Conservation (phyloP, 768 basidiomycete genomes). For the Kwoniella dejecticola region DNA sequence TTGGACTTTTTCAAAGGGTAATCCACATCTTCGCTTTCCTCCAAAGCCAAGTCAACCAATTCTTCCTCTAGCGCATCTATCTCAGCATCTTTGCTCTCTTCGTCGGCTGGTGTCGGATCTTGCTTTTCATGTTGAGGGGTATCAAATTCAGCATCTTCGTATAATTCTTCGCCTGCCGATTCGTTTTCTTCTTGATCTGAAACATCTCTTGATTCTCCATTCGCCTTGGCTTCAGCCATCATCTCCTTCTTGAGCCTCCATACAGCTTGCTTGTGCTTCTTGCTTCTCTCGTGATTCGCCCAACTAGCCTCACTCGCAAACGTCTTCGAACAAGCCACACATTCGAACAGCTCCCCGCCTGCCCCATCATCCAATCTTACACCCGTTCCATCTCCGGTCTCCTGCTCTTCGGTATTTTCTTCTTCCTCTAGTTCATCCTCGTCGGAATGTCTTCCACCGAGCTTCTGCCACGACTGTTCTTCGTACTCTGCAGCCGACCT, state of each 20-base stretch:
- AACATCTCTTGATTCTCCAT: slow-evolving; percentile 12
- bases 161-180: slow-evolving; percentile 28
- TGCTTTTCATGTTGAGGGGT: slow-evolving; percentile 18
- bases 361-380: slow-evolving; percentile 28
- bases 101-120: neutral
- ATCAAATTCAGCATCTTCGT: slow-evolving; percentile 23
- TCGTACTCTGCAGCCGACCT: slow-evolving; percentile 61
- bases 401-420: slow-evolving; percentile 43
- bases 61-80: slow-evolving; percentile 13
- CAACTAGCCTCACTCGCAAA: slow-evolving; percentile 92
- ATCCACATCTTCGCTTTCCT: slow-evolving; percentile 22
- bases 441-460: slow-evolving; percentile 41
- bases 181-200: slow-evolving; percentile 27
- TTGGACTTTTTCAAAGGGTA: slow-evolving; percentile 17
- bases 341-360: slow-evolving; percentile 61
- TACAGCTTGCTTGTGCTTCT: slow-evolving; percentile 87
- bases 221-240: slow-evolving; percentile 56
- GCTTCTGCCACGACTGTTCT: slow-evolving; percentile 88
- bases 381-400: slow-evolving; percentile 36
- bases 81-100: slow-evolving; percentile 11
- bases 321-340: slow-evolving; percentile 86
- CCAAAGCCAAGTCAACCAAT: slow-evolving; percentile 13
- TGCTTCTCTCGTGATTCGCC: slow-evolving; percentile 93
- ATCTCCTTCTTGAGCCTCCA: slow-evolving; percentile 78
- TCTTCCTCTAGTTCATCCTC: slow-evolving; percentile 40